phyloP scores from a whole-genome alignment of 352 stramenopile species.

The Pythium guiyangense region DNA sequence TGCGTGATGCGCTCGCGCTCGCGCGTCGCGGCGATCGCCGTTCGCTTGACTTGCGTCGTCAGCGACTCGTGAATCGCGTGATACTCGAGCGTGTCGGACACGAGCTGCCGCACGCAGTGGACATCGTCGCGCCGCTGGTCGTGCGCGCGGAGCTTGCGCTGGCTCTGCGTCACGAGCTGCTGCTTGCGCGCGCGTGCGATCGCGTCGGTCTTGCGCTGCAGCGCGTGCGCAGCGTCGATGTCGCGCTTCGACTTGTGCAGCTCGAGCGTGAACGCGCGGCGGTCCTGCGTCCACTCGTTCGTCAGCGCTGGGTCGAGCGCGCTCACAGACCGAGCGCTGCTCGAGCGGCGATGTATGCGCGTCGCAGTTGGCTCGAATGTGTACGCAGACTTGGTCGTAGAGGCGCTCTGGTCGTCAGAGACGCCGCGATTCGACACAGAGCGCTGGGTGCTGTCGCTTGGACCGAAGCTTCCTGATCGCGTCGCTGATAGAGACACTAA shows the following conservation, averaged over 20 bases:
- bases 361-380: conserved; percentile 30
- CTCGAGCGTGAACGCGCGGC: conserved; percentile 31
- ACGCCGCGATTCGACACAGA: too few relatives aligned
- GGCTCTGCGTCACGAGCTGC: conserved; percentile 33
- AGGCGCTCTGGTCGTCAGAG: too few relatives aligned
- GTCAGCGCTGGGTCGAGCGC: conserved; percentile 4
- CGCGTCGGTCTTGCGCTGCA: conserved; percentile 31
- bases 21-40: conserved; percentile 29
- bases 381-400: too few relatives aligned
- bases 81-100: too few relatives aligned
- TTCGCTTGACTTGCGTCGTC: conserved; percentile 37
- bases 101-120: too few relatives aligned
- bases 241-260: conserved; percentile 40
- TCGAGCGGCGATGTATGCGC: conserved; percentile 10
- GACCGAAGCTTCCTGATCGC: too few relatives aligned
- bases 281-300: conserved; percentile 43
- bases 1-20: conserved; percentile 40
- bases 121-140: conserved; percentile 23
- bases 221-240: conserved; percentile 26
- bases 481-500: too few relatives aligned
- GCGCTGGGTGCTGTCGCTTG: too few relatives aligned
- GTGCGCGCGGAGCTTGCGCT: conserved; percentile 30
- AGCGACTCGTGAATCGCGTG: conserved; percentile 29
- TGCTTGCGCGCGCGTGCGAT: conserved; percentile 34
- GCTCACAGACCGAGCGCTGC: background rate